Base-by-base conservation (phyloP, 1,139 yeast genomes). In the Martiniozyma asiatica region DNA sequence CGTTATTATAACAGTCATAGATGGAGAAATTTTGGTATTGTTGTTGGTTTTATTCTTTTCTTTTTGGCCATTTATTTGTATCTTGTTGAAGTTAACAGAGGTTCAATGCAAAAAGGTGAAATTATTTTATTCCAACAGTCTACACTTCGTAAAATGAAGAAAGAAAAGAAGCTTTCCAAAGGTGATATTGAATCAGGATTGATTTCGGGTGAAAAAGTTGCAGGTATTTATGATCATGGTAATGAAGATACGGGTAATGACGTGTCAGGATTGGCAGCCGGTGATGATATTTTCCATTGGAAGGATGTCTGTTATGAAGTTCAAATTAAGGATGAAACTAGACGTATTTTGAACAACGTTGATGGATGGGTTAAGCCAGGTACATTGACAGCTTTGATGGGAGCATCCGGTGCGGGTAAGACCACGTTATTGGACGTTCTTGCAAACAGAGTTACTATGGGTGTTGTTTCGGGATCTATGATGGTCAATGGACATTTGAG, bases 401-500 rank as follows among this genome's bases (percentile, higher is more conserved):
- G 81, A 34, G 78, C 70, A 43, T 72, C 79, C 7, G 81, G 81
- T 43, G 78, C 80, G 24, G 81, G 81, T 49, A 73, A 73, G 46
- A 72, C 81, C 1, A 73, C 80, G 1, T 49, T 73, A 33, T 58
- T 73, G 42, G 71, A 72, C 42, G 63, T 66, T 27, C 53, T 73
- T 36, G 69, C 80, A 19, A 68, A 63, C 38, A 56, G 75, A 48
- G 50, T 63, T 29, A 64, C 62, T 34, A 55, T 56, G 42, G 73
- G 73, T 36, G 58, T 59, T 25, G 56, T 68, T 20, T 61, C 73
- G 21, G 75, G 75, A 39, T 68, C 62, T 30, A 63, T 66, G 61
- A 45, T 65, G 25, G 69, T 68, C 17, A 65, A 68, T 43, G 72
- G 72, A 31, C 50, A 51, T 25, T 58, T 61, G 8, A 45, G 65